Conservation (phyloP, 805 yeast species). For the Candida khao-thaluensis region DNA sequence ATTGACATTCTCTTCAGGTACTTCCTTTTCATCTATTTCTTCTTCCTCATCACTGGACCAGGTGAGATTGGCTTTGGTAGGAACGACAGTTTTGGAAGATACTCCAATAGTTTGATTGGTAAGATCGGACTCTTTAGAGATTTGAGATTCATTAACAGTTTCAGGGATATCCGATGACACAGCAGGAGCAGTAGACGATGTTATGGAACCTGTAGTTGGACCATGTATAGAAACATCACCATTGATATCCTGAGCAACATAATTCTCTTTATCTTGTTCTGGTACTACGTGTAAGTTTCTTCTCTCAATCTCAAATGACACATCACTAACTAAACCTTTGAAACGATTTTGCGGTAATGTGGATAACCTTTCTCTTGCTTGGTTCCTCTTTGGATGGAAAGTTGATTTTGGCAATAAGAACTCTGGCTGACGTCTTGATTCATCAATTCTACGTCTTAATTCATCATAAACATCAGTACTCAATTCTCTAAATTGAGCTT, state of each 20-base stretch:
- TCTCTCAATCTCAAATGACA: constrained; percentile 81
- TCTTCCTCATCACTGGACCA: constrained; percentile 87
- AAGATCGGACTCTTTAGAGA: constrained; percentile 9
- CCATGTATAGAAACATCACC: constrained; percentile 10
- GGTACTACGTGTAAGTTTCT: constrained; percentile 50
- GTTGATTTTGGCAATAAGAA: constrained; percentile 65
- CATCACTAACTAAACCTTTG: constrained; percentile 87
- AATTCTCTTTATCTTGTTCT: constrained; percentile 4
- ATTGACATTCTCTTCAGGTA: not conserved
- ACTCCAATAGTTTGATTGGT: constrained; percentile 37
- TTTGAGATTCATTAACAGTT: not conserved
- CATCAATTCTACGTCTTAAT: constrained; percentile 70
- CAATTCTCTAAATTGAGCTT: constrained; percentile 81
- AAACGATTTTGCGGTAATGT: constrained; percentile 79
- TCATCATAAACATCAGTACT: constrained; percentile 96
- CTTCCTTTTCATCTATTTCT: not conserved
- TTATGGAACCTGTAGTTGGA: no score
- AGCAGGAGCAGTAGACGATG: not conserved
- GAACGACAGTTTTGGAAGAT: constrained; percentile 72
- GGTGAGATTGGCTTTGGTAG: constrained; percentile 77
- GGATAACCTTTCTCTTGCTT: constrained; percentile 89
- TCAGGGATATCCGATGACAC: not conserved
- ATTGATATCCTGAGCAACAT: constrained; percentile 17
- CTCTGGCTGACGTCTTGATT: constrained; percentile 56
- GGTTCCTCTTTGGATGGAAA: constrained; percentile 92